Base-by-base conservation (phyloP, 192 early-diverging fungal species). In the Bifiguratus adelaidae region DNA sequence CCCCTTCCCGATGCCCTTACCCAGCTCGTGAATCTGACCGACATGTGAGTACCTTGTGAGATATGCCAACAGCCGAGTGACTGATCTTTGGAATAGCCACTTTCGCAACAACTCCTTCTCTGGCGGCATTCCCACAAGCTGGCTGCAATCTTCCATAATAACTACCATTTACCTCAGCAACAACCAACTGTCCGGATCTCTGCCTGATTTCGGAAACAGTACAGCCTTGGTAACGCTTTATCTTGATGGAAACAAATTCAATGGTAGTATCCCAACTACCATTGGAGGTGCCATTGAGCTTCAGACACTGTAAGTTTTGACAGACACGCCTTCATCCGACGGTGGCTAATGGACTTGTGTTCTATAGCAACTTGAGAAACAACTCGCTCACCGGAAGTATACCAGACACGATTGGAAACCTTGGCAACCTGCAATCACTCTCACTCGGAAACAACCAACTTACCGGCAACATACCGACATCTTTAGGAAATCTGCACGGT, bases 161-260 rank as follows among this genome's bases (percentile, higher is more conserved):
- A 34, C 26, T 1, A 40, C 18, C 37, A 18, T 51, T 13, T 43
- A 44, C 23, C 37, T 57, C 30, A 50, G 42, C 5, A 57, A 50
- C 30, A 57, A 57, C 34, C 16, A 38, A 16, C 35, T 57, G 2
- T 25, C 47, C 3, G 55, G 55, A 9, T 16, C 21, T 0, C n/a
- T 57, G 7, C 55, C 55, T 13, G 24, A 16, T 9, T 28, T 32
- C 13, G 32, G 49, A 3, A 13, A 36, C 22, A 36, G 32, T n/a
- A n/a, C n/a, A n/a, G n/a, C n/a, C n/a, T n/a, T 48, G 44, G 48
- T 23, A 63, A 63, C 13, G 32, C 42, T 3, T 63, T 63, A 42
- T 27, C 6, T 50, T 3, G 50, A 50, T 38, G 24, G 26, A 11
- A 49, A 57, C 13, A 15, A 9, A 2, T 49, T 57, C 12, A 42